phyloP scores from a whole-genome alignment of 495 filamentous ascomycete genomes.

The Penicillium cinerascens region DNA sequence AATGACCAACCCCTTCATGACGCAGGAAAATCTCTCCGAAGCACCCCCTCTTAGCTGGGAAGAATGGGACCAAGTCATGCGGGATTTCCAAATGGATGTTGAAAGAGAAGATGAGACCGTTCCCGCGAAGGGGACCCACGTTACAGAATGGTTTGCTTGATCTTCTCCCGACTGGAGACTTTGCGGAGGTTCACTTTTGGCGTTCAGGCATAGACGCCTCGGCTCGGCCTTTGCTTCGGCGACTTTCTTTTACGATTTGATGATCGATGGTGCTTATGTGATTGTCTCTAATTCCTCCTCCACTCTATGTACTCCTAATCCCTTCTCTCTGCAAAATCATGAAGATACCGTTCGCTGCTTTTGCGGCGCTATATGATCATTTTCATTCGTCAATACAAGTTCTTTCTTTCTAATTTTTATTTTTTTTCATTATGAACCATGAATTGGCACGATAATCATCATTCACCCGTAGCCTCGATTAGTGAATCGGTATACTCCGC shows the following conservation, averaged over 20 bases:
- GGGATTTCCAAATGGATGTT: constrained; percentile 46
- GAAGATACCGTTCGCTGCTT: neutral
- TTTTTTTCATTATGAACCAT: too few species aligned
- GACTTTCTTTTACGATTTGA: constrained; percentile 5
- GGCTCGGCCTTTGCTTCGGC: neutral
- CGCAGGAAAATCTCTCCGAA: constrained; percentile 5
- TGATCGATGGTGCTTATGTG: constrained; percentile 1
- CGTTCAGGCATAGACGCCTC: neutral
- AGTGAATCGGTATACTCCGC: neutral
- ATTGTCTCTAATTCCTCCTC: constrained; percentile 4
- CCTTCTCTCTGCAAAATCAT: constrained; percentile 2
- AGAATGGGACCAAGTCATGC: constrained; percentile 50
- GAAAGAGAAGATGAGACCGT: constrained; percentile 22
- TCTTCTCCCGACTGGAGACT: neutral
- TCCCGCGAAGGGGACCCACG: constrained; percentile 22
- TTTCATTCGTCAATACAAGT: neutral
- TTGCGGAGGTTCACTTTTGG: neutral
- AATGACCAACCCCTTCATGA: constrained; percentile 14
- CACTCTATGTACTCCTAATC: constrained; percentile 13
- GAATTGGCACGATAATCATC: neutral
- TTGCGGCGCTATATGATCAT: neutral
- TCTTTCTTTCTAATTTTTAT: too few species aligned
- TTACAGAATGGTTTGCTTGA: constrained; percentile 35
- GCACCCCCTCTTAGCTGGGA: constrained; percentile 32
- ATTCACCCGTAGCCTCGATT: neutral